These are phyloP conservation scores for Cercospora sesami DNA, from an alignment of 2,329 filamentous ascomycete genomes.

Conservation along the genomic window DNA sequence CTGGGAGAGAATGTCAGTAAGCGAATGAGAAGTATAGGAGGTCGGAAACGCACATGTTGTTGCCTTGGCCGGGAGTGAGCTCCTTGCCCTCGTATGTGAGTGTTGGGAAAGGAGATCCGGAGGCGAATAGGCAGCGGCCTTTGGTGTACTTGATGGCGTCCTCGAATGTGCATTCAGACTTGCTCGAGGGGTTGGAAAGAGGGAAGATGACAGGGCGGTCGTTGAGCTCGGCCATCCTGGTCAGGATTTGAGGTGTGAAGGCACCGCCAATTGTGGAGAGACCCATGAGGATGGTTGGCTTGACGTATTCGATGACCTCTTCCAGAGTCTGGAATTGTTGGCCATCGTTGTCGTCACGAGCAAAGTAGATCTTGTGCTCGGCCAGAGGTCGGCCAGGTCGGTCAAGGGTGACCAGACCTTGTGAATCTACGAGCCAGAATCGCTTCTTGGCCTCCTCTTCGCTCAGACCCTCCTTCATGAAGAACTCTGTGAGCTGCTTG, in stretches of 20 bases:
- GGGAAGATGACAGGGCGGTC: slow-evolving; percentile 79
- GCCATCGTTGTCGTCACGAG: slow-evolving; percentile 64
- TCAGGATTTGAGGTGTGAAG: slow-evolving; percentile 84
- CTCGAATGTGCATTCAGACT: slow-evolving; percentile 97
- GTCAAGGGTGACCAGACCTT: slow-evolving; percentile 85
- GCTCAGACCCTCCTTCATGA: slow-evolving; percentile 84
- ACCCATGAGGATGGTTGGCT: slow-evolving; percentile 91
- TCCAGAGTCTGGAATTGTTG: slow-evolving; percentile 74
- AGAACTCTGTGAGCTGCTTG: slow-evolving; percentile 96
- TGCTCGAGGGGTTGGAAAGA: slow-evolving; percentile 91
- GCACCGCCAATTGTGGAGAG: slow-evolving; percentile 91
- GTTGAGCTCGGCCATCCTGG: slow-evolving; percentile 60
- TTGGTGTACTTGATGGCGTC: slow-evolving; percentile 89
- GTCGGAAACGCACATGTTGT: slow-evolving; percentile 58
- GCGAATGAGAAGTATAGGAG: too few relatives aligned
- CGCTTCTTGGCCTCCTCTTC: slow-evolving; percentile 84
- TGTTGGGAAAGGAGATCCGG: slow-evolving; percentile 84
- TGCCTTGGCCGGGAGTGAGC: slow-evolving; percentile 62
- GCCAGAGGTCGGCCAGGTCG: slow-evolving; percentile 83
- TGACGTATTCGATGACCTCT: slow-evolving; percentile 90
- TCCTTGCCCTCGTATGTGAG: slow-evolving; percentile 52
- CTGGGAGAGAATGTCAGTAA: slow-evolving; percentile 10
- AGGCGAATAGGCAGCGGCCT: slow-evolving; percentile 80
- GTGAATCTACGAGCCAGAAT: slow-evolving; percentile 95
- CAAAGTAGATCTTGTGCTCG: slow-evolving; percentile 74